Percentiles rank a stretch among this genome's conserved stretches.
These are phyloP conservation scores for Mikania micrantha DNA, from an alignment of 129 eudicot species.

Conservation along the genomic window DNA sequence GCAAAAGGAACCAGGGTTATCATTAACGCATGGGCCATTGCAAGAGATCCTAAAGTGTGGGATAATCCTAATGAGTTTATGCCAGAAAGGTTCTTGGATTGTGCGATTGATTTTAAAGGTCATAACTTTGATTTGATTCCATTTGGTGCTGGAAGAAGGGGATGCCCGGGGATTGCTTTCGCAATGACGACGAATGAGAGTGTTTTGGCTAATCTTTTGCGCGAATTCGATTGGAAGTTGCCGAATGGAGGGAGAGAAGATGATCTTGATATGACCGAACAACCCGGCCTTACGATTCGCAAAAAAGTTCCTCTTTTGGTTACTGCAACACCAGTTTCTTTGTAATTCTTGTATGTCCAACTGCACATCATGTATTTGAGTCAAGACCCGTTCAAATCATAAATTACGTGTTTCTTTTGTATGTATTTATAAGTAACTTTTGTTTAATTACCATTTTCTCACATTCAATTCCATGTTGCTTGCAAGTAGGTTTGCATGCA, in stretches of 20 bases:
- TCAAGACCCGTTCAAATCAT: too few relatives aligned
- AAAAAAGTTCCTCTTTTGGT: conserved; percentile 31
- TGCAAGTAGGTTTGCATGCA: too few relatives aligned
- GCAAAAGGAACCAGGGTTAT: conserved; percentile 36
- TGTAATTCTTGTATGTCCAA: neutral
- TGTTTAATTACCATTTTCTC: too few relatives aligned
- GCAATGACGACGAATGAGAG: conserved; percentile 27
- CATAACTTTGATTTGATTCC: conserved; percentile 39
- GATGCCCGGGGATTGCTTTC: conserved; percentile 44
- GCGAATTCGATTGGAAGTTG: conserved; percentile 33
- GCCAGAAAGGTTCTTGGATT: conserved; percentile 40
- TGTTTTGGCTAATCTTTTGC: conserved; percentile 35
- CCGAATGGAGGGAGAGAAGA: conserved; percentile 25
- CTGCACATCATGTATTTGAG: too few relatives aligned
- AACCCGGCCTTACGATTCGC: conserved; percentile 17
- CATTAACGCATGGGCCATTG: conserved; percentile 40
- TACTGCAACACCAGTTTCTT: conserved; percentile 22
- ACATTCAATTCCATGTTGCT: too few relatives aligned
- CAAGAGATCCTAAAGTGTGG: conserved; percentile 46
- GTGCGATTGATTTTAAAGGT: conserved; percentile 28
- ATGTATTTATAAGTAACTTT: too few relatives aligned
- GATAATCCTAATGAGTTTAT: conserved; percentile 31
- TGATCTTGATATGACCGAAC: conserved; percentile 39
- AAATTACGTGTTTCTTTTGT: too few relatives aligned
- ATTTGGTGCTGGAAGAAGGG: conserved; percentile 50